Evolutionary conservation across 2,329 filamentous ascomycete species (phyloP).

Genomic region (Coniochaeta hoffmannii): DNA sequence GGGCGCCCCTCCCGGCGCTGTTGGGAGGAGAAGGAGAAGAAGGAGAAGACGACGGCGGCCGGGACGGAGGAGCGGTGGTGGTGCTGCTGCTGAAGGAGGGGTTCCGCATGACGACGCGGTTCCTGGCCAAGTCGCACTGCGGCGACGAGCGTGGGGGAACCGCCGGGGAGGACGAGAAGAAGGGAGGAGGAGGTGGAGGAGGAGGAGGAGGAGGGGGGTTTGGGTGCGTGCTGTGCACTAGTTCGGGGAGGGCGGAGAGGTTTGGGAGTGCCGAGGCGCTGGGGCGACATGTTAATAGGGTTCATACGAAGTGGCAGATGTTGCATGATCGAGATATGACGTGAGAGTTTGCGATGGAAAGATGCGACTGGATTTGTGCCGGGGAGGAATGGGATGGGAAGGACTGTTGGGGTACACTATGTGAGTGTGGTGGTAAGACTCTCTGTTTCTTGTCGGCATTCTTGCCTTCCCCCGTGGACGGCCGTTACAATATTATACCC

Average conservation of each 20-base stretch:
- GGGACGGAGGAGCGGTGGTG: slow-evolving; percentile 6
- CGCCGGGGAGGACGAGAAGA: slow-evolving; percentile 6
- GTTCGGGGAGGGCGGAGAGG: slow-evolving; percentile 25
- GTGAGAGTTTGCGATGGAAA: no score
- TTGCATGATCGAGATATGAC: slow-evolving; percentile 29
- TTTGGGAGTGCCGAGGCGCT: slow-evolving; percentile 23
- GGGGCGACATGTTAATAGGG: slow-evolving; percentile 26
- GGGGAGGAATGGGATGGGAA: no score
- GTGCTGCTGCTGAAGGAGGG: slow-evolving; percentile 26
- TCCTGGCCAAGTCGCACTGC: slow-evolving; percentile 33
- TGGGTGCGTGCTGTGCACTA: slow-evolving; percentile 32
- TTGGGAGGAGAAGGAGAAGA: no score
- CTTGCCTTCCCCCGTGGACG: no score
- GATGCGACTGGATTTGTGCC: no score
- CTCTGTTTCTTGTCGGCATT: no score
- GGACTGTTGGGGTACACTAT: no score
- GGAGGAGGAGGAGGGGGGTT: slow-evolving; percentile 15
- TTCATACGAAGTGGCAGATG: slow-evolving; percentile 34
- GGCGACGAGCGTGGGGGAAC: slow-evolving; percentile 2
- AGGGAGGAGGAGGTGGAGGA: slow-evolving; percentile 14
- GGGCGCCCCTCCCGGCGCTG: no score
- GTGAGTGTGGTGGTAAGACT: no score
- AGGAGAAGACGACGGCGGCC: no score
- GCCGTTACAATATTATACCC: no score
- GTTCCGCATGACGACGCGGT: slow-evolving; percentile 29